Base-by-base conservation (phyloP, 164 flowering plant species). In the Stephania japonica region DNA sequence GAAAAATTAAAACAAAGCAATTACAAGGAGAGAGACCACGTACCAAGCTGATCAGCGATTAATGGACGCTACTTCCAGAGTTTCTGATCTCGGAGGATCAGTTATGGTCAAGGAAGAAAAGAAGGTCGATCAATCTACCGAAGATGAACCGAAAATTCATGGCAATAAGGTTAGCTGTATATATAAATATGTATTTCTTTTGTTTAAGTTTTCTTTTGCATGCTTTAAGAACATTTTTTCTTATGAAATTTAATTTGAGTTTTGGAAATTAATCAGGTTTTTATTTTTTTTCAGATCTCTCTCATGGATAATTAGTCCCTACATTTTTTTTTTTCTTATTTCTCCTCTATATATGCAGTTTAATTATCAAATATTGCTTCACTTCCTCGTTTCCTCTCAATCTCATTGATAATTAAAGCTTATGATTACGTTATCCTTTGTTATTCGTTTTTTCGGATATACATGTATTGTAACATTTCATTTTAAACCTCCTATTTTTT, bases 41-140 rank as follows among this genome's bases (percentile, higher is more conserved):
- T n/a, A n/a, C n/a, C 64, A 21, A 59, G 9, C 53, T 11, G 16
- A 47, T 12, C 16, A 19, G 64, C 9, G 7, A 59, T 66, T 42
- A 10, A 80, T 80, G 83, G 83, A 80, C 38, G 69, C 70, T 23
- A 6, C 71, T 47, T 42, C 64, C 53, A 75, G 72, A 61, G 73
- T 70, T 74, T 74, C 79, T 74, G 68, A 44, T 69, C 32, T 50
- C 49, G 70, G 56, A 2, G 38, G 38, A 32, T 32, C 38, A 24
- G 68, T 13, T 50, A 56, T 32, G 26, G 42, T 69, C 62, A 74
- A 62, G 61, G 80, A 77, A 69, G 80, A 77, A 67, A 78, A 76
- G 74, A 72, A 70, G 63, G 59, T 11, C 5, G 42, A 13, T 25
- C 49, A 44, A n/a, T 62, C 65, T 27, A 62, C 25, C 73, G 70